These are phyloP conservation scores for Populus deltoides DNA, from an alignment of 345 rosid species.

Conservation along the genomic window DNA sequence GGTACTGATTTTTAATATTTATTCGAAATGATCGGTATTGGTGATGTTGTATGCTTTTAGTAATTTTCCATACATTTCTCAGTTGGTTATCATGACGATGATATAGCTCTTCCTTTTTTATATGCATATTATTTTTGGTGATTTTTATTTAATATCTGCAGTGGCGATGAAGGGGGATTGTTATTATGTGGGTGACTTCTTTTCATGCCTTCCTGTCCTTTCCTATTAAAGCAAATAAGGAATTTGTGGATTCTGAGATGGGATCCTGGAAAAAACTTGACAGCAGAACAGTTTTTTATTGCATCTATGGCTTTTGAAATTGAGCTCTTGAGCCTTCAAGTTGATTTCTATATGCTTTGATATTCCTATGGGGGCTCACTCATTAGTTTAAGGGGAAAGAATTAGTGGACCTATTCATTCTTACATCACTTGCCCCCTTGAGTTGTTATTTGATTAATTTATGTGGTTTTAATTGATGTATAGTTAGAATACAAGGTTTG, in stretches of 20 bases:
- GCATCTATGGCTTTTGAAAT: not conserved
- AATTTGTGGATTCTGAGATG: not conserved
- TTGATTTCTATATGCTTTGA: too few relatives aligned
- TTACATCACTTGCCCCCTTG: too few relatives aligned
- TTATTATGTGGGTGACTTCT: not conserved
- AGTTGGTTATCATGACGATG: not conserved
- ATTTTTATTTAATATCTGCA: not conserved
- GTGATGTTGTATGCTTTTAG: constrained; percentile 7
- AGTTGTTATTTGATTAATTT: too few relatives aligned
- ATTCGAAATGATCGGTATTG: constrained; percentile 5
- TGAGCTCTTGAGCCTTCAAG: not conserved
- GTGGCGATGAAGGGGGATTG: not conserved
- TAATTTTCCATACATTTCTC: constrained; percentile 3
- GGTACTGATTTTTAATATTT: constrained; percentile 1
- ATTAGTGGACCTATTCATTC: too few relatives aligned
- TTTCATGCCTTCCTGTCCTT: not conserved
- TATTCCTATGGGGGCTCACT: too few relatives aligned
- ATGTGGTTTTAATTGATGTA: too few relatives aligned
- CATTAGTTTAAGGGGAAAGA: too few relatives aligned
- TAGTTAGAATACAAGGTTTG: too few relatives aligned
- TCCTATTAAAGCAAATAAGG: not conserved
- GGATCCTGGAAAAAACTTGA: not conserved
- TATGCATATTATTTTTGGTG: too few relatives aligned
- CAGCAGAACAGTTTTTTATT: not conserved
- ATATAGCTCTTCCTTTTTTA: not conserved